Conservation (phyloP, 139 green algal genomes). For the Parachlorella kessleri region DNA sequence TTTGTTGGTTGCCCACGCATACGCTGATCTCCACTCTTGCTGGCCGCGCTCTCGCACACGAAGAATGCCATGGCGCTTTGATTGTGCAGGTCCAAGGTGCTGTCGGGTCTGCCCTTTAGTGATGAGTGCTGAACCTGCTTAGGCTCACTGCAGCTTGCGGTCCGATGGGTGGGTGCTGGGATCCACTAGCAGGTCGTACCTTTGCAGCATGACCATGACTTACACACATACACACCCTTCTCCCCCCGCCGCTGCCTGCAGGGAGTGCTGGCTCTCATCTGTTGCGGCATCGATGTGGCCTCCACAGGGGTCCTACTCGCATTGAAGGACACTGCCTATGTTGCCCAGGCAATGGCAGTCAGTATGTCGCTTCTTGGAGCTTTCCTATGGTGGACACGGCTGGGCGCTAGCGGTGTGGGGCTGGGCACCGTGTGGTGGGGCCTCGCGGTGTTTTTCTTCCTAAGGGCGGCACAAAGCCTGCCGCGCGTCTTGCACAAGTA, state of each 20-base stretch:
- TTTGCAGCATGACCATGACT: too few relatives aligned
- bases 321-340: conserved; percentile 36
- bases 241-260: conserved; percentile 1
- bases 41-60: too few relatives aligned
- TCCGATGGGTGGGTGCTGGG: too few relatives aligned
- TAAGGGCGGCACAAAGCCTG: conserved; percentile 53
- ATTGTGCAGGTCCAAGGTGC: too few relatives aligned
- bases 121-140: too few relatives aligned
- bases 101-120: too few relatives aligned
- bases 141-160: too few relatives aligned
- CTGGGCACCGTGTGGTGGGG: conserved; percentile 67
- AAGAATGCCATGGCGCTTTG: too few relatives aligned
- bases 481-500: conserved; percentile 14
- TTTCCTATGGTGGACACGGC: conserved; percentile 46
- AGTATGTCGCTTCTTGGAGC: conserved; percentile 47
- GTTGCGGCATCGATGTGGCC: conserved; percentile 64
- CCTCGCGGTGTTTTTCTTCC: conserved; percentile 62
- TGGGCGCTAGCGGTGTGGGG: conserved; percentile 25
- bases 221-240: background rate
- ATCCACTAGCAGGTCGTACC: too few relatives aligned
- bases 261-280: conserved; percentile 53
- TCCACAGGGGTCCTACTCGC: conserved; percentile 57
- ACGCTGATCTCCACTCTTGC: too few relatives aligned
- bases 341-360: conserved; percentile 54
- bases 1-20: too few relatives aligned